phyloP scores from a whole-genome alignment of 257 asterid genomes.

The Solanum sejunctum region DNA sequence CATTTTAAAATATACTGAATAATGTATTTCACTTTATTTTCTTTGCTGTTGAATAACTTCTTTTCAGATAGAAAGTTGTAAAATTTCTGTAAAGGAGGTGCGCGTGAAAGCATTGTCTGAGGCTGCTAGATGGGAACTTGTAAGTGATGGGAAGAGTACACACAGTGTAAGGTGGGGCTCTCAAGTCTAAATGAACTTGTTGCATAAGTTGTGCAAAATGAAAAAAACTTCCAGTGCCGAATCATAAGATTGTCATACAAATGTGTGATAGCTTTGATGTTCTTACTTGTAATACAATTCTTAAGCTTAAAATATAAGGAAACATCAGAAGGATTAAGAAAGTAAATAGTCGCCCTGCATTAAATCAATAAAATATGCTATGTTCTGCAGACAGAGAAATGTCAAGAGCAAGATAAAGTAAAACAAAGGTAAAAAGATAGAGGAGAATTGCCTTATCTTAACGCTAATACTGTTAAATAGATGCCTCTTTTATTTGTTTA shows the following conservation, averaged over 20 bases:
- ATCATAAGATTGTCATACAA: neutral
- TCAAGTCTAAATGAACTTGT: neutral
- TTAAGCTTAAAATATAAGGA: neutral
- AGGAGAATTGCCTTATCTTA: neutral
- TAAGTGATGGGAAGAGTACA: slow-evolving; percentile 8
- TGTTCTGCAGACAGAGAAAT: neutral
- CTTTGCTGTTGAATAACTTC: neutral
- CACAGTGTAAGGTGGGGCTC: slow-evolving; percentile 26
- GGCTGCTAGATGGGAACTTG: slow-evolving; percentile 29
- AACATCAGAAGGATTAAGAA: neutral
- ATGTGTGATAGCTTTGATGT: neutral
- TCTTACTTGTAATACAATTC: neutral
- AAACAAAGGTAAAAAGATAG: neutral
- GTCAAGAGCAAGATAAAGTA: neutral
- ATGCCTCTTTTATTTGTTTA: neutral
- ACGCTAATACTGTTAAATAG: neutral
- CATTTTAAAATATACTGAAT: slow-evolving; percentile 34
- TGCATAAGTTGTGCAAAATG: neutral
- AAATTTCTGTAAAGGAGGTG: slow-evolving; percentile 18
- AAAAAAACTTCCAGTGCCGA: neutral
- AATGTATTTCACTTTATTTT: neutral
- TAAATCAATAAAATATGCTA: neutral
- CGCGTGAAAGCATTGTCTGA: slow-evolving; percentile 28
- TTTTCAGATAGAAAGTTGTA: slow-evolving; percentile 19
- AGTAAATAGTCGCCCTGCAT: neutral